Evolutionary conservation across 768 basidiomycete genomes (phyloP), one percentile per base, ranked within the genome.

Genomic region (Lactifluus pinguis): DNA sequence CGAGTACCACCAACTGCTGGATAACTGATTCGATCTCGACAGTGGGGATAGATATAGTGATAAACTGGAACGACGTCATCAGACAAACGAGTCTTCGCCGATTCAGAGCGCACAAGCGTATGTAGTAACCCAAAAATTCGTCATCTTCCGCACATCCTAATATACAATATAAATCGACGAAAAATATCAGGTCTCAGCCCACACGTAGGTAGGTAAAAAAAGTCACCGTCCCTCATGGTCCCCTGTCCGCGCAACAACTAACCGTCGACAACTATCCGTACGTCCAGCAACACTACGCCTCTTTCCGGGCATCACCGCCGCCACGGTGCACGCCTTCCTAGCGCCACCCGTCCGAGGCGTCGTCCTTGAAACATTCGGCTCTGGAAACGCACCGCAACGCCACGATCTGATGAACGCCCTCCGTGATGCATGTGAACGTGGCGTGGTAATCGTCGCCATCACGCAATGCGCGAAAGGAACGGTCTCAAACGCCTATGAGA

Each of bases 41-140:
- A 87, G 94, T 95, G 55, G 92, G 92, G 9, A 95, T 95, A 64
- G 88, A 94, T 65, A 92, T 95, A 55, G 77, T 82, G 10, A 88
- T 97, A 14, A 88, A 92, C 64, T 95, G 94, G 94, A 85, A 83
- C 57, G 81, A 89, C 67, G 90, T 95, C 15, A 78, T 94, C 49
- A 80, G 92, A 11, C 92, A 93, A 68, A 92, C 86, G 0, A 85
- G 81, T 57, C 71, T 92, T 6, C 79, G 86, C 50, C 81, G 85
- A 44, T 95, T 98, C 72, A 80, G 76, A 69, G 88, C 85, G 3
- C 88, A 95, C 69, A 93, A 91, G 79, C 69, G 91, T 85, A 53
- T 53, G 49, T 63, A 13, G 34, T 39, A 34, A 48, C 48, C 29
- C 45, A 21, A 38, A 30, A n/a, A 29, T 1, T 38, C 38, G 38